Evolutionary conservation across 2,329 filamentous ascomycete genomes (phyloP).

Genomic region (Alternaria ethzedia): DNA sequence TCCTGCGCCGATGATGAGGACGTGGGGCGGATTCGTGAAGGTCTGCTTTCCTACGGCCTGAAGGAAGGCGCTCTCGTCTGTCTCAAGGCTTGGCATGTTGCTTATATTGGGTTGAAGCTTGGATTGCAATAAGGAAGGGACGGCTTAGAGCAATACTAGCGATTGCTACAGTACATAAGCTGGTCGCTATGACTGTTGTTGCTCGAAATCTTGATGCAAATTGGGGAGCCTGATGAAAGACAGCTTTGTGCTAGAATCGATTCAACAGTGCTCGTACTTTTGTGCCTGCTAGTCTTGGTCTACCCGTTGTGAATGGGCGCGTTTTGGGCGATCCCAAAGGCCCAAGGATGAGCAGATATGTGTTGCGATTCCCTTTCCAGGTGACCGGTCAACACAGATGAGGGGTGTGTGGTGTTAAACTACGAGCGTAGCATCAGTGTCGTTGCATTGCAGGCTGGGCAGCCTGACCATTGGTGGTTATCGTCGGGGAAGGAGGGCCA

Average conservation of each 20-base stretch:
- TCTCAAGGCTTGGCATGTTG: not conserved
- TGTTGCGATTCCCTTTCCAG: not conserved
- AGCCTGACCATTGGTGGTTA: conserved; percentile 4
- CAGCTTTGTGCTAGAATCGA: not conserved
- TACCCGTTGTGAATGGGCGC: not conserved
- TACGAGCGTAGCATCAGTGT: conserved; percentile 23
- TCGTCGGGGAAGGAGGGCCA: conserved; percentile 5
- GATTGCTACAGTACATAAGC: fast-evolving
- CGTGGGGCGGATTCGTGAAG: conserved; percentile 33
- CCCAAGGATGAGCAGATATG: not conserved
- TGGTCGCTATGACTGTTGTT: too few species aligned
- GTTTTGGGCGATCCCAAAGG: not conserved
- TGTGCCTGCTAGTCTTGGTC: not conserved
- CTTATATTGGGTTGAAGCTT: not conserved
- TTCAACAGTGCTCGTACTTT: not conserved
- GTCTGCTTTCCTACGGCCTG: conserved; percentile 21
- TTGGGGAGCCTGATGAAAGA: not conserved
- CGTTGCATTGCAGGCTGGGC: conserved; percentile 32
- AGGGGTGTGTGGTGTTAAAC: conserved; percentile 12
- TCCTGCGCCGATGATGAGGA: conserved; percentile 50
- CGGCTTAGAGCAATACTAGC: not conserved
- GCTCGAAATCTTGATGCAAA: not conserved
- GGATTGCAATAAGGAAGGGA: not conserved
- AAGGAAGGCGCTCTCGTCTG: conserved; percentile 17
- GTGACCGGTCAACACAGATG: not conserved